Evolutionary conservation across 208 protist species (phyloP), one percentile per base, ranked within the genome.

Genomic region (Phytomonas sp.): DNA sequence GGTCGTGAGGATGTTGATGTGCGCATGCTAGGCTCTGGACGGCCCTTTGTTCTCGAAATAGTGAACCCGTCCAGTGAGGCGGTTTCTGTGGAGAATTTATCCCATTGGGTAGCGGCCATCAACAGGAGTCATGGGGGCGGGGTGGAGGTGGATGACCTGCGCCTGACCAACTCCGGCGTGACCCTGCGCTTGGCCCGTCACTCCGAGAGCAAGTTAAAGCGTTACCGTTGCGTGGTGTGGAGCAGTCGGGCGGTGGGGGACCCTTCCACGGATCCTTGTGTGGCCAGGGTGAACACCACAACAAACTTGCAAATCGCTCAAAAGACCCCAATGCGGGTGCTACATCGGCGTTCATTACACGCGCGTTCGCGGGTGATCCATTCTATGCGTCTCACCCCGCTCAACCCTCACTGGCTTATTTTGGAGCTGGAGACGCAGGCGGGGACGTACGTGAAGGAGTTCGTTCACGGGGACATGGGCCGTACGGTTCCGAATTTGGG

Each of bases 371-470:
- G 87, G 32, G 85, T 81, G 11, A 96, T 99, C 61, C 87, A 97
- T 77, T 73, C 74, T 12, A 82, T 98, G 66, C 56, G 73, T 19
- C 60, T 89, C 23, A 83, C 73, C 29, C 77, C 77, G 2, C 37
- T 98, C 45, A 96, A 97, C 69, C 32, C 74, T 0, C 93, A 98
- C 79, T 98, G 87, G 87, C 84, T 94, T 37, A 16, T 97, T 59
- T 72, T 97, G 29, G 93, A 98, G 60, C 68, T 98, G 16, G 89
- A 88, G 72, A 97, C 95, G 1, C 84, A 94, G 75, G 96, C 97
- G 1, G 98, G 98, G 14, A 98, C 97, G 4, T 99, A 99, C 78
- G 93, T 99, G 66, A 99, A 99, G 80, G 97, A 99, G 85, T 99
- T 99, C 86, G 94, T 98, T 29, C 94, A 99, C 72, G 95, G 97